Evolutionary conservation across 1,284 basidiomycete species (phyloP).

Genomic region (Schizophyllum amplum): DNA sequence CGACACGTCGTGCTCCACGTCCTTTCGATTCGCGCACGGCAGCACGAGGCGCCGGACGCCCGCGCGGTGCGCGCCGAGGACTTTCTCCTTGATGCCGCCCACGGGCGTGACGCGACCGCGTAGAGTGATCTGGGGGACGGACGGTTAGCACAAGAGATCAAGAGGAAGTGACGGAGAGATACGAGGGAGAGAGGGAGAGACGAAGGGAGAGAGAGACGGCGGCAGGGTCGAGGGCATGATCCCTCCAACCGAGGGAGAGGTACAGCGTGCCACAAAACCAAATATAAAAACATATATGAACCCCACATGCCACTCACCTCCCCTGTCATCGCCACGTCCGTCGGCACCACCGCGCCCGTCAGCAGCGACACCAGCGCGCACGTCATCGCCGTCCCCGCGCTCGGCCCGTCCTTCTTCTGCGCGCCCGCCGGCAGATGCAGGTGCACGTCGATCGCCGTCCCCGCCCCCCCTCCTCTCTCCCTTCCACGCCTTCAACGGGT

Average conservation of each 20-base stretch:
- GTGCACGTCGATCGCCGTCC: constrained; percentile 74
- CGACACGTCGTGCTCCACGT: constrained; percentile 79
- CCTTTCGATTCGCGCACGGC: constrained; percentile 76
- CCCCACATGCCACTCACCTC: constrained; percentile 53
- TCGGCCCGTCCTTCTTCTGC: constrained; percentile 88
- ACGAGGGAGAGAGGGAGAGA: not conserved
- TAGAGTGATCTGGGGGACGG: constrained; percentile 77
- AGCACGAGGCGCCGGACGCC: constrained; percentile 76
- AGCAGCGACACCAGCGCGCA: constrained; percentile 81
- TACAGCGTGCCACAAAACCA: too few species aligned
- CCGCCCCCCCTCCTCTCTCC: constrained; percentile 27
- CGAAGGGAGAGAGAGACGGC: not conserved
- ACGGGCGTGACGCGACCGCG: constrained; percentile 75
- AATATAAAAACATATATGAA: too few species aligned
- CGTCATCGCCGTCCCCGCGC: constrained; percentile 83
- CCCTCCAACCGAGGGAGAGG: too few species aligned
- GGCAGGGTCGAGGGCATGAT: too few species aligned
- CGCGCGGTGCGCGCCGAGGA: constrained; percentile 79
- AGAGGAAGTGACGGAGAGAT: too few species aligned
- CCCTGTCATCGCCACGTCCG: constrained; percentile 75
- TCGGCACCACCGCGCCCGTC: constrained; percentile 64
- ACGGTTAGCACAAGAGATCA: too few species aligned
- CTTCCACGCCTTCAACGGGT: too few species aligned
- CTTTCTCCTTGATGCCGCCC: constrained; percentile 78
- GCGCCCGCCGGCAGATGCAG: constrained; percentile 84